These are phyloP conservation scores for Macroventuria anomochaeta DNA, from an alignment of 2,329 filamentous ascomycete species.

Conservation along the genomic window DNA sequence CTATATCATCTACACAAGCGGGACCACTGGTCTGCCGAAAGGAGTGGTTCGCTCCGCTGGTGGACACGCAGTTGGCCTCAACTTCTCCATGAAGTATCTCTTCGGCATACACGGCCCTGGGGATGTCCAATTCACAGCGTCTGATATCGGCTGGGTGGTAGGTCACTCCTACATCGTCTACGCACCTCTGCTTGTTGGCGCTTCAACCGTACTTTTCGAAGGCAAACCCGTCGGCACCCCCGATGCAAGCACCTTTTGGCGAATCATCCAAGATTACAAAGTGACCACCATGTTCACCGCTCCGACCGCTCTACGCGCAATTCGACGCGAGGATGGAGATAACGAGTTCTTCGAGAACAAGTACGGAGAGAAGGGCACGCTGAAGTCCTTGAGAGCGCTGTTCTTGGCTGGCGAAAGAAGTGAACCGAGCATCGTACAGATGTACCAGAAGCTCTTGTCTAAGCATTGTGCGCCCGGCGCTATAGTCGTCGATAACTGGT, in stretches of 20 bases:
- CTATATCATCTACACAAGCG: conserved; percentile 91
- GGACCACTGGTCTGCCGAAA: conserved; percentile 83
- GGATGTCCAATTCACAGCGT: conserved; percentile 80
- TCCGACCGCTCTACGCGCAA: conserved; percentile 84
- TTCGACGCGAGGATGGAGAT: conserved; percentile 82
- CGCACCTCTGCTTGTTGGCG: conserved; percentile 82
- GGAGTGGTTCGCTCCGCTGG: conserved; percentile 83
- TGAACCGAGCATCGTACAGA: conserved; percentile 81
- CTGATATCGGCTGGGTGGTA: conserved; percentile 92
- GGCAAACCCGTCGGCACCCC: conserved; percentile 94
- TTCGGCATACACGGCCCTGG: conserved; percentile 84
- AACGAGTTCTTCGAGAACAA: conserved; percentile 69
- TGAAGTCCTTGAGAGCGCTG: conserved; percentile 74
- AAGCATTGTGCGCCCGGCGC: conserved; percentile 70
- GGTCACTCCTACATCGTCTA: conserved; percentile 82
- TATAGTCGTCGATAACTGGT: conserved; percentile 74
- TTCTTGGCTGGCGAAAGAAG: conserved; percentile 91
- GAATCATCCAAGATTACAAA: conserved; percentile 81
- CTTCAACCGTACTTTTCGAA: conserved; percentile 87
- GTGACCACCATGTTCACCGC: conserved; percentile 83
- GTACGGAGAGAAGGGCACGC: conserved; percentile 68
- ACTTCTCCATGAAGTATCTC: conserved; percentile 80
- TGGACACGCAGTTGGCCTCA: conserved; percentile 84
- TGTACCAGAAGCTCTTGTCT: conserved; percentile 76
- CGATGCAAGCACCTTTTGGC: conserved; percentile 86